Base-by-base conservation (phyloP, 2,329 filamentous ascomycete genomes). In the Didymella exigua region DNA sequence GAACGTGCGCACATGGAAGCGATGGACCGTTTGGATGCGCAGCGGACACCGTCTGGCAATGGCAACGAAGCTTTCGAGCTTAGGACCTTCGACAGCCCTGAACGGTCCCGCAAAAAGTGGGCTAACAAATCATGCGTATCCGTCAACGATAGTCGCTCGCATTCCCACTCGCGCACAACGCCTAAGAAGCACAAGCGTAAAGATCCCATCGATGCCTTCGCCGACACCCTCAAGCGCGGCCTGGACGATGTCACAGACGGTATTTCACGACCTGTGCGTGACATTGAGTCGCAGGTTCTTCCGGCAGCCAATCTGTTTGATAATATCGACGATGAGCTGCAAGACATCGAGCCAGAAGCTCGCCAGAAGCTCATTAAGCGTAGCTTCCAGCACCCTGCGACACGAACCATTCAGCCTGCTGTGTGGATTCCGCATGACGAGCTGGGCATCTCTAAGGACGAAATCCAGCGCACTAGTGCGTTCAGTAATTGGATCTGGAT, bases 361-460 rank as follows among this genome's bases (percentile, higher is more conserved):
- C 85, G 95, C 65, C 93, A 98, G 70, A 82, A 86, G 54, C 84
- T 98, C 33, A 89, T 95, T 11, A 88, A 88, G 49, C 88, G 92
- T 67, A 92, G 93, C 0, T 99, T 99, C 75, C 88, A 93, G 76
- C 95, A 99, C 70, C 88, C 87, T 29, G 95, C 95, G 0, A 81
- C 97, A 31, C 86, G 95, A 8, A 90, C 93, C 1, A 85, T 89
- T 47, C 84, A 92, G 48, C 95, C 95, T 0, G 91, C 90, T 0
- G 87, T 99, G 23, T 99, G 95, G 95, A 90, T 99, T 38, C 95
- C 95, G 0, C 86, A 89, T 10, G 95, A 99, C 69, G 89, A 95
- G 62, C 76, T 98, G 5, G 95, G 95, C 5, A 85, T 99, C 53
- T 92, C 90, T 62, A 91, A 96, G 65, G 93, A 98, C 64, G 95